Evolutionary conservation across 768 basidiomycete genomes (phyloP), one percentile per base, ranked within the genome.

Genomic region (Amanita pseudoporphyria): DNA sequence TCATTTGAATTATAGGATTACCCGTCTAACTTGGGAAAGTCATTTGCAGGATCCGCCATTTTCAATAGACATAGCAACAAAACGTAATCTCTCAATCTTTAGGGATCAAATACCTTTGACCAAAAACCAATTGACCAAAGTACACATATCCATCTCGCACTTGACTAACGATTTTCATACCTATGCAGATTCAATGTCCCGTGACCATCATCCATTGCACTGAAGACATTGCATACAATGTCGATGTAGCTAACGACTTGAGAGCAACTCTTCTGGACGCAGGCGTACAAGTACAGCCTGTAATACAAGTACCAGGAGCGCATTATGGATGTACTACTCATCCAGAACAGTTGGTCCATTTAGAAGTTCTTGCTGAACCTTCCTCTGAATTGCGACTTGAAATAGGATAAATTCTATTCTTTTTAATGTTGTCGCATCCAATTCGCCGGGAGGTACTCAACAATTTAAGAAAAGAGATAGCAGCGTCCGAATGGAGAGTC

Each of bases 181-280:
- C 32, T 22, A 10, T 10, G 9, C 42, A 63, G 62, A 59, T 66
- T 36, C 39, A 28, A 28, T 63, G 63, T 21, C 62, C 64, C 0
- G 57, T 66, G 7, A 43, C 49, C n/a, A 52, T 69, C 30, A 59
- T 69, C 9, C 62, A 65, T 36, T 63, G 62, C 50, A 40, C 47
- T 10, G 59, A 62, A 6, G 63, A 66, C 49, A 51, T 68, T 19
- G 65, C 60, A 7, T 69, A 69, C 49, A 44, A 58, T 1, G 6
- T 55, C 3, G 56, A 61, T 30, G 33, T 46, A 19, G 53, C 62
- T 5, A 38, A 64, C 35, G 59, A 58, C 2, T 55, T 66, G 2
- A 52, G 49, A 12, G 26, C 45, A 5, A 16, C 47, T 1, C 49
- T 69, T n/a, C 28, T 45, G 9, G 42, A 52, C 4, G 60, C 58